These are phyloP conservation scores for Alisma plantagoaquatica DNA, from an alignment of 106 monocot genomes.

Conservation along the genomic window DNA sequence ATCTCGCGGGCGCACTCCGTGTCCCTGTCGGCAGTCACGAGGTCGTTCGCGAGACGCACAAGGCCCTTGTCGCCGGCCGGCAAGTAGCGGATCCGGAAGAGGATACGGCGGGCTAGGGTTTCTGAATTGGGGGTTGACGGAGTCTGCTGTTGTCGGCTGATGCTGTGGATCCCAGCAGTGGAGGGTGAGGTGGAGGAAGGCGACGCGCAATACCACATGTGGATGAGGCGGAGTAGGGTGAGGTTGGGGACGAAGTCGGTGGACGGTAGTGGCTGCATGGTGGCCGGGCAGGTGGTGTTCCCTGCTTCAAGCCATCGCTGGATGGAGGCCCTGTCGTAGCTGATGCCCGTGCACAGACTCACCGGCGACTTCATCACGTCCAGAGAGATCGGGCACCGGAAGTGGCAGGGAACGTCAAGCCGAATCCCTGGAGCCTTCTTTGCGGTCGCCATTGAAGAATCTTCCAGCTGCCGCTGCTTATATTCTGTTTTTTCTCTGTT, in stretches of 20 bases:
- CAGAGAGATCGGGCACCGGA: constrained; percentile 80
- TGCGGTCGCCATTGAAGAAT: neutral
- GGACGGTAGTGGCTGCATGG: constrained; percentile 47
- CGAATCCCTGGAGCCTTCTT: constrained; percentile 31
- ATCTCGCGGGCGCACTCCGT: too few relatives aligned
- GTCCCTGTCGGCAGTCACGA: too few relatives aligned
- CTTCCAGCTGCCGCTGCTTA: constrained; percentile 5
- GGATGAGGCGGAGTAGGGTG: constrained; percentile 65
- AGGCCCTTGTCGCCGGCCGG: too few relatives aligned
- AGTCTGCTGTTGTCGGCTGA: too few relatives aligned
- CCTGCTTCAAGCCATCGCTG: constrained; percentile 79
- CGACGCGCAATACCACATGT: constrained; percentile 22
- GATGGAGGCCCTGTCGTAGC: constrained; percentile 71
- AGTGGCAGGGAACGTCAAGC: constrained; percentile 36
- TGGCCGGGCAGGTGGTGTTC: constrained; percentile 69
- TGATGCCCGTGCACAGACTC: constrained; percentile 68
- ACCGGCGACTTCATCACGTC: constrained; percentile 81
- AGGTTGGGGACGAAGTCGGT: constrained; percentile 70
- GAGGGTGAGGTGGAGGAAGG: neutral
- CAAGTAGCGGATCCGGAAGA: too few relatives aligned
- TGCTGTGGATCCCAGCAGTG: neutral
- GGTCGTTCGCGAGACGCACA: too few relatives aligned
- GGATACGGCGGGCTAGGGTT: neutral
- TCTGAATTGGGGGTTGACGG: neutral
- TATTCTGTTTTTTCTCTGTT: constrained; percentile 2